Percentiles rank a stretch among this genome's conserved stretches.
These are phyloP conservation scores for Aureobasidium sp. DNA, from an alignment of 2,329 filamentous ascomycete species.

Conservation along the genomic window DNA sequence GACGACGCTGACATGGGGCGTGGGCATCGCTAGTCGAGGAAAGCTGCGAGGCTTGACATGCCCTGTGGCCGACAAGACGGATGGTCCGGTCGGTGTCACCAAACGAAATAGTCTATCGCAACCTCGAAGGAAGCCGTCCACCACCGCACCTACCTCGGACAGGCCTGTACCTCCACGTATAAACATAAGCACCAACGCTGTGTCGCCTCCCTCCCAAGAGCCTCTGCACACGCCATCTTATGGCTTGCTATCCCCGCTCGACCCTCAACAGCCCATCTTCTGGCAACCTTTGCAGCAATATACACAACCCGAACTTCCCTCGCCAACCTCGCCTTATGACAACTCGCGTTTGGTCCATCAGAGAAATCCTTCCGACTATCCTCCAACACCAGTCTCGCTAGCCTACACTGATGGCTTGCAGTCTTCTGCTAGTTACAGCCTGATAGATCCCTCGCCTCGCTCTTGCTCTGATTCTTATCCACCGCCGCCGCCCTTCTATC, in stretches of 20 bases:
- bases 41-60: slow-evolving; percentile 86
- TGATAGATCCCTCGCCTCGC: not conserved
- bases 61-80: slow-evolving; percentile 44
- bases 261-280: not conserved
- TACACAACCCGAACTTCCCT: not conserved
- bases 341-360: not conserved
- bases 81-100: slow-evolving; percentile 20
- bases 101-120: slow-evolving; percentile 16
- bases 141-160: slow-evolving; percentile 6
- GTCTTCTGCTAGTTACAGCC: not conserved
- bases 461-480: not conserved
- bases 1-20: slow-evolving; percentile 92
- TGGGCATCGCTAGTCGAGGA: slow-evolving; percentile 88
- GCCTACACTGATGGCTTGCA: not conserved
- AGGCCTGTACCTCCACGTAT: not conserved
- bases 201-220: not conserved
- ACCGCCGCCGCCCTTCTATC: not conserved
- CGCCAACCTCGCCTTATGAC: not conserved
- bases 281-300: slow-evolving; percentile 1
- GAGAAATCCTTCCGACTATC: not conserved
- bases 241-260: not conserved
- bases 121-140: slow-evolving; percentile 20
- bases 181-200: not conserved
- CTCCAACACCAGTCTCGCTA: not conserved
- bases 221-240: not conserved